These are phyloP conservation scores for Thalassiosira profunda DNA, from an alignment of 108 stramenopile species.

Conservation along the genomic window DNA sequence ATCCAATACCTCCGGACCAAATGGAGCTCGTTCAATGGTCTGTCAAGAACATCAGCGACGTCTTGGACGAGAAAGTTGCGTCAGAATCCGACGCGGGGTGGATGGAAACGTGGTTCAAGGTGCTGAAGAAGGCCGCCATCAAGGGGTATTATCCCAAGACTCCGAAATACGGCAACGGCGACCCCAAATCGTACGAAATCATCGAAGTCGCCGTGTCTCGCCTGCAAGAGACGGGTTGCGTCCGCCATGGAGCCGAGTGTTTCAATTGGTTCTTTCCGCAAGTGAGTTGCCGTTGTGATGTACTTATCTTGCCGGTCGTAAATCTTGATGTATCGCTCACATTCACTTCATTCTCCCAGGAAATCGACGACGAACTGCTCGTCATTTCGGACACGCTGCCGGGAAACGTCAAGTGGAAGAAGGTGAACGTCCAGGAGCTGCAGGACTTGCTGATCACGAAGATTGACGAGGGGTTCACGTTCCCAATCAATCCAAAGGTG, in stretches of 20 bases:
- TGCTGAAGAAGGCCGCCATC: conserved; percentile 42
- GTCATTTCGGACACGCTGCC: conserved; percentile 57
- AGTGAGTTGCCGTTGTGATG: neutral
- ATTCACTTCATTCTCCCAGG: conserved; percentile 10
- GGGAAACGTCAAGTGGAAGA: conserved; percentile 45
- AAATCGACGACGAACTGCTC: conserved; percentile 61
- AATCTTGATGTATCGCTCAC: too few relatives aligned
- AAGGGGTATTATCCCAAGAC: conserved; percentile 50
- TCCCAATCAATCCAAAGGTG: conserved; percentile 63
- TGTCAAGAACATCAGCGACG: conserved; percentile 37
- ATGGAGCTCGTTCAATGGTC: conserved; percentile 52
- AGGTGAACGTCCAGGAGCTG: conserved; percentile 46
- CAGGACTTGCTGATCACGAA: conserved; percentile 51
- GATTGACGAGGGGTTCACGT: conserved; percentile 62
- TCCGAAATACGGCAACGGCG: conserved; percentile 62
- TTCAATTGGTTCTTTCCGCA: conserved; percentile 73
- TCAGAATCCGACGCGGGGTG: conserved; percentile 35
- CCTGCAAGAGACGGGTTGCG: conserved; percentile 49
- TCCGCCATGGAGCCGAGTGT: conserved; percentile 72
- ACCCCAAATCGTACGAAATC: conserved; percentile 54
- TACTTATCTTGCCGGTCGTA: neutral
- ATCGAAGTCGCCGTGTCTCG: conserved; percentile 53
- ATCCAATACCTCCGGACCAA: conserved; percentile 57
- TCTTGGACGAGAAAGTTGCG: conserved; percentile 32
- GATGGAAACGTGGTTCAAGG: conserved; percentile 52